Base-by-base conservation (phyloP, 768 basidiomycete genomes). In the Hygrocybe coccinea region DNA sequence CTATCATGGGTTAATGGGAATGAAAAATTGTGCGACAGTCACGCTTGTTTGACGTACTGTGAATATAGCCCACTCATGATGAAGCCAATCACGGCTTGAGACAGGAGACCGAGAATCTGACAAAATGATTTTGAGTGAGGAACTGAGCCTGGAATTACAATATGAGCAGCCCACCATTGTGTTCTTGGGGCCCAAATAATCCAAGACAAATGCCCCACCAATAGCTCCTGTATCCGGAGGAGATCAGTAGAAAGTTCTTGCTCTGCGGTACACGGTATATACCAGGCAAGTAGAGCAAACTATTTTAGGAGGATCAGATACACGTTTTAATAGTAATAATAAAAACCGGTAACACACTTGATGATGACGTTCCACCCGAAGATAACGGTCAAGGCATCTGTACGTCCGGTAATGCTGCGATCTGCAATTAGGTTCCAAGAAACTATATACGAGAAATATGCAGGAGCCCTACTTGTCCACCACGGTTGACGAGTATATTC, bases 351-450 rank as follows among this genome's bases (percentile, higher is more conserved):
- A 11, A 60, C 80, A 43, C 67, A 89, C 89, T 89, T 88, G 74
- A 92, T 87, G 25, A 94, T 83, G 41, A 88, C 85, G 59, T 79
- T 82, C 93, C 91, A 94, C 15, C 91, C 91, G 58, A 94, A 84
- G 11, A 87, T 76, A 43, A 86, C 76, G 5, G 72, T 65, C 19
- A 93, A 73, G 7, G 82, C 75, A 9, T 66, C 64, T 29, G 69
- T 67, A 24, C 71, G 68, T 36, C 85, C 83, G 14, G 84, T 85
- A 54, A 92, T 76, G 54, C 84, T 89, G 48, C 11, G 6, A 36
- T 8, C 19, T 29, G 24, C n/a, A 33, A 8, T 33, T 57, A 6
- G 52, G 34, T 17, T 8, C 48, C 15, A 10, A 29, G 19, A 3
- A 21, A 1, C 14, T 41, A 21, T 29, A 29, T 29, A 29, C 29